Conservation (phyloP, 1,284 basidiomycete species). For the Trichosporon inkin region DNA sequence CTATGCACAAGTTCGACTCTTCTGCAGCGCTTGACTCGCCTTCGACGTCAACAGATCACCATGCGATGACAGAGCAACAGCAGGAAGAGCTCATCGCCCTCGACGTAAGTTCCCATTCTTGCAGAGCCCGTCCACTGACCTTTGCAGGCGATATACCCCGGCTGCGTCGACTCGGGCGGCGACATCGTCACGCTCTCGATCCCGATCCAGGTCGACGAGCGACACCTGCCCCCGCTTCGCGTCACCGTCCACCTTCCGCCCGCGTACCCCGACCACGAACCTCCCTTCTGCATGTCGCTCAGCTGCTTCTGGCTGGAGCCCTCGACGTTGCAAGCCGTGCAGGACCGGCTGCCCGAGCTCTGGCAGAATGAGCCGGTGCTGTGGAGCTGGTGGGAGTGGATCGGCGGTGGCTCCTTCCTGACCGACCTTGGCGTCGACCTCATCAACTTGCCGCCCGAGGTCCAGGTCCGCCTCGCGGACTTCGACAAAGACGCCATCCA, state of each 20-base stretch:
- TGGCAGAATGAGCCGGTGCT: conserved; percentile 24
- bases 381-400: conserved; percentile 49
- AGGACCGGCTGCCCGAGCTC: conserved; percentile 17
- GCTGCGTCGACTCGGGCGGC: conserved; percentile 20
- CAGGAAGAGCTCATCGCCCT: conserved; percentile 38
- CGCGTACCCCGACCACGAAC: conserved; percentile 27
- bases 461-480: conserved; percentile 36
- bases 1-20: no score
- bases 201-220: conserved; percentile 30
- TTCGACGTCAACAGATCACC: not conserved
- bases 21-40: no score
- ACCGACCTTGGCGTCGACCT: conserved; percentile 23
- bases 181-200: conserved; percentile 26
- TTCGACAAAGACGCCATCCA: conserved; percentile 34
- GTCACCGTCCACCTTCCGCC: conserved; percentile 29
- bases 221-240: conserved; percentile 37
- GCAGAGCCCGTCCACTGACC: not conserved
- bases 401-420: conserved; percentile 36
- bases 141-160: conserved; percentile 41
- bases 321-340: not conserved
- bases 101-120: conserved; percentile 24
- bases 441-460: conserved; percentile 25
- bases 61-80: conserved; percentile 22
- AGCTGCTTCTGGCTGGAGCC: conserved; percentile 29
- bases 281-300: conserved; percentile 23